Base-by-base conservation (phyloP, 192 early-diverging fungal species). In the Linnemannia elongata region DNA sequence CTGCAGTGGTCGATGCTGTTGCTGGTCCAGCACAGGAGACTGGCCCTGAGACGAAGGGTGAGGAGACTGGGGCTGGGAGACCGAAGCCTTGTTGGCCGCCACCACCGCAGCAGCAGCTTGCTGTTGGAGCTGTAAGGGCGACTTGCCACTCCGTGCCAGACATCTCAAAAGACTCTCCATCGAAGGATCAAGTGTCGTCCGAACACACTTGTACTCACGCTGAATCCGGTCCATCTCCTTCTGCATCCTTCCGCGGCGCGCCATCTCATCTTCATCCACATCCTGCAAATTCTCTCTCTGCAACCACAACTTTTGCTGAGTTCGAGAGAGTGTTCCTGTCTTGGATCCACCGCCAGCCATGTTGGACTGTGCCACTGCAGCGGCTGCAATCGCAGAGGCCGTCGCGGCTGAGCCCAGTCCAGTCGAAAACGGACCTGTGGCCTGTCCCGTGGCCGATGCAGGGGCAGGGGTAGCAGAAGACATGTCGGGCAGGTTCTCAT, bases 231-330 rank as follows among this genome's bases (percentile, higher is more conserved):
- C 84, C 84, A 77, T 86, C 35, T 86, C 84, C 63, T 81, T 86
- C 44, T 80, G 84, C 24, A 80, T 69, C 47, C 84, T 75, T 45
- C 84, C 84, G 4, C 84, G 74, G n/a, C 75, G 55, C 5, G 71
- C 84, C 84, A 86, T 86, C 71, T 86, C 84, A 57, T 86, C 78
- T 52, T 86, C 79, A 55, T 86, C 84, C 36, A 81, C 79, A 55
- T 80, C 79, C n/a, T 86, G 79, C 38, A 81, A 6, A n/a, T 86
- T 86, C 55, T 81, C 84, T 15, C 84, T 79, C 30, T 86, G 84
- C 20, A 86, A 41, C 84, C 84, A 86, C 52, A 86, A 45, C 71
- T 86, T 86, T 74, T 86, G 84, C 36, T 86, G 84, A 35, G 79
- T 86, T 55, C 84, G 57, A 27, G 84, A 86, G 12, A 86, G 55